Base-by-base conservation (phyloP, 106 monocot species). In the Dendrobium officinale region DNA sequence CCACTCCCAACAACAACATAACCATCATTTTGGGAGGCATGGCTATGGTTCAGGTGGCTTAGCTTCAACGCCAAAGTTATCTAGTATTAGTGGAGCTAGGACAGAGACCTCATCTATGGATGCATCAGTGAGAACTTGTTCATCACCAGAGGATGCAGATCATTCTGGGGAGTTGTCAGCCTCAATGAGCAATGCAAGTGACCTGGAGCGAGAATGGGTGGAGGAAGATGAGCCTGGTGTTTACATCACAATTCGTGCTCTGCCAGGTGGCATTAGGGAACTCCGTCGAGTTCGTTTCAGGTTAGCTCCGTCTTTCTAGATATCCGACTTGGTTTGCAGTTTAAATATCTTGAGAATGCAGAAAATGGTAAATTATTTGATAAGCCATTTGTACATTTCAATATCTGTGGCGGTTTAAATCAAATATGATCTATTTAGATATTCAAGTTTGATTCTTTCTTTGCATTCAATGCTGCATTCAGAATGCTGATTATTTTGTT, bases 201-300 rank as follows among this genome's bases (percentile, higher is more conserved):
- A 99, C 15, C 93, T 86, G 78, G 95, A 99, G 82, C 88, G 85
- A 3, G 99, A 99, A 78, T 99, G 99, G 99, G 93, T 99, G 41
- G 99, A 99, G 84, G 89, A 99, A 85, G 99, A 99, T 61, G 90
- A 95, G 77, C 99, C 95, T 26, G 99, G 99, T 16, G 99, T 99
- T 15, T 99, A 95, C 76, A 95, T 99, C 70, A 99, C 99, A 55
- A 88, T 99, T 74, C 83, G 99, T 10, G 89, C 88, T 20, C 79
- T 95, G 42, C 93, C 93, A 29, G 86, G 88, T 43, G 91, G 99
- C 42, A 82, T 86, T 72, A 85, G 93, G 78, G 99, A 99, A 74
- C 95, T 99, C 51, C 86, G 99, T 20, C 95, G 99, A 15, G 90
- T 99, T 55, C 85, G 99, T 19, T 99, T 99, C 91, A 99, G 95